phyloP scores from a whole-genome alignment of 148 eudicot genomes.

The Spergularia marina region DNA sequence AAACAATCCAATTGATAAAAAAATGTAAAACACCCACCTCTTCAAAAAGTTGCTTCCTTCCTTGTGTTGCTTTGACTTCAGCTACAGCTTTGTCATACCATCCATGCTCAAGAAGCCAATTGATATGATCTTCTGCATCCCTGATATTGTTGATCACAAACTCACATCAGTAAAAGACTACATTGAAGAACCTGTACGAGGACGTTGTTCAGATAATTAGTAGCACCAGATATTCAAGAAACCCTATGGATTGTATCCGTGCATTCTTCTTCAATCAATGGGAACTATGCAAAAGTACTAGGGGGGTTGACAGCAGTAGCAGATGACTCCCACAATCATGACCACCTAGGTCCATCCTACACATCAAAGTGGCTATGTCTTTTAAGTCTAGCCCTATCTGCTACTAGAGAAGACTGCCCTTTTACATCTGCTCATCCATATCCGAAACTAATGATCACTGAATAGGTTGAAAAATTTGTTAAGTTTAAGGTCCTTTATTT shows the following conservation, averaged over 20 bases:
- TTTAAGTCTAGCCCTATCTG: background rate
- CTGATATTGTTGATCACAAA: conserved; percentile 34
- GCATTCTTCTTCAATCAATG: background rate
- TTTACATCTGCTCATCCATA: background rate
- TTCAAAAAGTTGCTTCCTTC: conserved; percentile 80
- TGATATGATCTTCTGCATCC: conserved; percentile 97
- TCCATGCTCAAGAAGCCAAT: conserved; percentile 97
- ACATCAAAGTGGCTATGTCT: background rate
- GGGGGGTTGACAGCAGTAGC: background rate
- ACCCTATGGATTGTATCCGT: background rate
- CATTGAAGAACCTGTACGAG: background rate
- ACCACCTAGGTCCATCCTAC: background rate
- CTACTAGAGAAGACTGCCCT: background rate
- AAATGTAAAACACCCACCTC: conserved; percentile 50
- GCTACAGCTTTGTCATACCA: conserved; percentile 93
- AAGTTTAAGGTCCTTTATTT: background rate
- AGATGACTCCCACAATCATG: background rate
- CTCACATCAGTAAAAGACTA: conserved; percentile 11
- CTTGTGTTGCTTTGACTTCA: conserved; percentile 92
- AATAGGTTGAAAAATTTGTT: background rate
- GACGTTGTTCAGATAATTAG: background rate
- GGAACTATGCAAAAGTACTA: background rate
- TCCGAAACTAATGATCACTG: background rate
- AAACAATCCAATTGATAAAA: background rate
- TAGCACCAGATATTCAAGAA: background rate